Conservation (phyloP, 768 basidiomycete genomes). For the Rhodotorula paludigena region DNA sequence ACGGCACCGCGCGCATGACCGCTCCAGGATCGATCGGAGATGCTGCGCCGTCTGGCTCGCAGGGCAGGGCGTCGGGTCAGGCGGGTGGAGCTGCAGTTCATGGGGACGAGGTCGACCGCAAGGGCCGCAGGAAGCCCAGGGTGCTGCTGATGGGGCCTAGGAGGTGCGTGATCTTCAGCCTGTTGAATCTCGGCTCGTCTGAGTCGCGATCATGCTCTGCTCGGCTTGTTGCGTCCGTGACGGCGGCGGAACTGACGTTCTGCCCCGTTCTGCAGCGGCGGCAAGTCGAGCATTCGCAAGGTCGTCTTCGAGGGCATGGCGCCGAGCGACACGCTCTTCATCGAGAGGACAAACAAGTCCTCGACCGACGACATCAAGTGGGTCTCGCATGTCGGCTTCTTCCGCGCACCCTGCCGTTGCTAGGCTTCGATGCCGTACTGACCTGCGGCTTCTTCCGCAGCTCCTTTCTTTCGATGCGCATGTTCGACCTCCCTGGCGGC, state of each 20-base stretch:
- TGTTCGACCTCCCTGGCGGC: constrained; percentile 92
- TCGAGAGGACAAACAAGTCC: constrained; percentile 77
- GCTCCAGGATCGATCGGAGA: too few relatives aligned
- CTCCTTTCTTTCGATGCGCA: constrained; percentile 83
- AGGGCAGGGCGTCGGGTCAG: background rate
- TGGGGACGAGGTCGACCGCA: background rate
- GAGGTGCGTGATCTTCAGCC: background rate
- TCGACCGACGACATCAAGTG: constrained; percentile 64
- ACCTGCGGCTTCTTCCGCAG: constrained; percentile 50
- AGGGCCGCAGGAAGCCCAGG: constrained; percentile 22
- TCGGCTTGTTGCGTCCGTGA: too few relatives aligned
- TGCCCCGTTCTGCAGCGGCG: constrained; percentile 56
- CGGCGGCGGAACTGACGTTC: too few relatives aligned
- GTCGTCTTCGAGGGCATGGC: constrained; percentile 82
- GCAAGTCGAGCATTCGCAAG: constrained; percentile 85
- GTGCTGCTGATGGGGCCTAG: constrained; percentile 30
- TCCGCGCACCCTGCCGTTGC: background rate
- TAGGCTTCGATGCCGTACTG: background rate
- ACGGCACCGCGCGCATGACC: background rate
- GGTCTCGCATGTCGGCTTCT: constrained; percentile 45
- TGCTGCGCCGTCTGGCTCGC: too few relatives aligned
- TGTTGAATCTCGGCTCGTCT: background rate
- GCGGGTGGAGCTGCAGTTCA: background rate
- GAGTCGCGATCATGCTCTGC: too few relatives aligned
- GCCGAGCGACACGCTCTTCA: constrained; percentile 79